Percentiles rank a stretch among this genome's conserved stretches.
Evolutionary conservation across 306 rosid genomes (phyloP).

Genomic region (Sicyos edulis): DNA sequence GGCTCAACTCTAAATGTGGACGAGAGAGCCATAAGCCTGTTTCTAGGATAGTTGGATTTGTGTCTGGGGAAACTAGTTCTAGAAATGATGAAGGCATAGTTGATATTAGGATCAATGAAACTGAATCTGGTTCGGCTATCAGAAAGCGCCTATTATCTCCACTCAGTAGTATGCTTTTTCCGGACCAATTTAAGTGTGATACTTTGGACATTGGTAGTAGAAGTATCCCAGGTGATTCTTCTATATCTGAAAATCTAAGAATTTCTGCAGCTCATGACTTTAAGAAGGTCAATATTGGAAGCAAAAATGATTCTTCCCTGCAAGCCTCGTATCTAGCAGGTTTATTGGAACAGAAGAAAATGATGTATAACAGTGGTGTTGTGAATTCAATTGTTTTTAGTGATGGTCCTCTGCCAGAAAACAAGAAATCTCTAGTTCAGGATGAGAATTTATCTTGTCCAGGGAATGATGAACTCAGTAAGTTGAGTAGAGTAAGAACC

Average conservation of each 20-base stretch:
- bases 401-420: conserved; percentile 57
- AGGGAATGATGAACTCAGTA: conserved; percentile 34
- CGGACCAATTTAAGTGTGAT: conserved; percentile 57
- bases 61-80: conserved; percentile 49
- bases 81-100: conserved; percentile 32
- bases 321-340: conserved; percentile 45
- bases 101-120: conserved; percentile 33
- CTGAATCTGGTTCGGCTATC: conserved; percentile 43
- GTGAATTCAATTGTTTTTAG: conserved; percentile 31
- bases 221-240: conserved; percentile 27
- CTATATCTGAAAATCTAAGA: conserved; percentile 32
- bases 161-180: conserved; percentile 67
- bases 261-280: conserved; percentile 42
- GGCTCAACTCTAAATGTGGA: conserved; percentile 38
- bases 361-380: conserved; percentile 14
- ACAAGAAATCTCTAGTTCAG: conserved; percentile 28
- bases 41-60: conserved; percentile 87
- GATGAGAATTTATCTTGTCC: conserved; percentile 31
- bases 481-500: conserved; percentile 31
- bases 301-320: conserved; percentile 32
- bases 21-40: conserved; percentile 53
- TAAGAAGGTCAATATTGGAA: conserved; percentile 87
- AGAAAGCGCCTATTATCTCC: conserved; percentile 86
- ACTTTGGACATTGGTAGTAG: conserved; percentile 57
- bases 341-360: conserved; percentile 44